Evolutionary conservation across 2,329 filamentous ascomycete genomes (phyloP), one percentile per base, ranked within the genome.

Genomic region (Microdochium paspali): DNA sequence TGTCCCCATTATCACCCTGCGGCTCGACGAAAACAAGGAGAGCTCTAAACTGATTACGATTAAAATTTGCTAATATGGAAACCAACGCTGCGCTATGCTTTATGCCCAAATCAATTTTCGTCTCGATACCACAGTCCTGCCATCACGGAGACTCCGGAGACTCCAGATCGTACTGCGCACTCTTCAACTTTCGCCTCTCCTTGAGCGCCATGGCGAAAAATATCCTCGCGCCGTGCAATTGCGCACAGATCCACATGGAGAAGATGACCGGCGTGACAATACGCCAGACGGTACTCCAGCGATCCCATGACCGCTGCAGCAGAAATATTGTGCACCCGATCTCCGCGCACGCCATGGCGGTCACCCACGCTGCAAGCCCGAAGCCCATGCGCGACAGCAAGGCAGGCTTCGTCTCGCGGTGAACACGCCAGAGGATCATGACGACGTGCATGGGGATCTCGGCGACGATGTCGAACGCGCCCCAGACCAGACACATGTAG

Each of bases 401-500:
- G 5, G 13, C 5, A 9, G 25, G 25, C 3, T 9, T 18, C 15
- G 15, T 18, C 10, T 31, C 25, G n/a, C 20, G 24, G n/a, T 18
- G 12, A 4, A 31, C 25, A 13, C 44, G 44, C 21, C 35, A 46
- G 28, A 46, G 21, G 26, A 46, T 46, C 44, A 46, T 35, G 44
- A 24, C 26, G 20, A 46, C 23, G 44, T 46, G 44, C 28, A 46
- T 35, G 20, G 44, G 44, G 5, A 46, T 31, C 44, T 46, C 44
- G 28, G 44, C 20, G 20, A 46, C 28, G 20, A 35, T 24, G 44
- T 46, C 44, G 28, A 46, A 46, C 2, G 28, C 28, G 28, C 44
- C 44, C 44, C 44, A 46, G 28, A 46, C 25, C 10, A 35, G 28
- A 20, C 44, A 46, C 44, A 46, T 46, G 28, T 46, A 46, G 44